Percentiles rank a stretch among this genome's conserved stretches.
Evolutionary conservation across 2,329 filamentous ascomycete species (phyloP).

Genomic region (Chaetomium sp.): DNA sequence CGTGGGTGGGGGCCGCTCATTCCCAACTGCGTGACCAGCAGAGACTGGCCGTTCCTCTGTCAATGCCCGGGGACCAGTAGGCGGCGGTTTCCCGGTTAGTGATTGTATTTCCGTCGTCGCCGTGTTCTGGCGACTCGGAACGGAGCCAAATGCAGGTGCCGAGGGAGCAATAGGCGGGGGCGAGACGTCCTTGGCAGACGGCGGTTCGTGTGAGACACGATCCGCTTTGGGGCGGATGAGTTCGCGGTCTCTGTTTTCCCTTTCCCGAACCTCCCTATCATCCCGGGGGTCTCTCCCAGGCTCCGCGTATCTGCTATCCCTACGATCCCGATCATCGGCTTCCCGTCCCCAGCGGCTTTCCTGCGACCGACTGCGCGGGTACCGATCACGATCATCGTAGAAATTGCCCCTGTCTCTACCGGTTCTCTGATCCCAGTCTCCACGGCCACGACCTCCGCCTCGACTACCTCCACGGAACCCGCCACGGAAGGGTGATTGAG

Average conservation of each 20-base stretch:
- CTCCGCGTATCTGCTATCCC: slow-evolving; percentile 34
- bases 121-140: slow-evolving; percentile 40
- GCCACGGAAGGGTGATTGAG: slow-evolving; percentile 47
- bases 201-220: slow-evolving; percentile 43
- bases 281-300: slow-evolving; percentile 37
- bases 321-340: slow-evolving; percentile 35
- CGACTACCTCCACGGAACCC: slow-evolving; percentile 55
- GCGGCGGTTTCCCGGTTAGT: slow-evolving; percentile 41
- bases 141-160: slow-evolving; percentile 51
- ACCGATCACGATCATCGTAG: slow-evolving; percentile 57
- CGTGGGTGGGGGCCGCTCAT: slow-evolving; percentile 34
- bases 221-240: slow-evolving; percentile 46
- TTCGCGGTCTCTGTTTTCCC: slow-evolving; percentile 31
- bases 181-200: slow-evolving; percentile 45
- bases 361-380: slow-evolving; percentile 59
- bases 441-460: slow-evolving; percentile 45
- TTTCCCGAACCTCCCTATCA: slow-evolving; percentile 44
- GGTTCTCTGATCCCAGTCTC: slow-evolving; percentile 45
- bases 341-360: slow-evolving; percentile 55
- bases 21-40: slow-evolving; percentile 33
- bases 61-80: slow-evolving; percentile 48
- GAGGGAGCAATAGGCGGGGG: slow-evolving; percentile 53
- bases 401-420: slow-evolving; percentile 46
- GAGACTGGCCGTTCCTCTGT: slow-evolving; percentile 43
- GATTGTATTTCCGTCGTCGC: slow-evolving; percentile 32